Conservation (phyloP, 2,329 filamentous ascomycete species). For the Sporothrix protearum region DNA sequence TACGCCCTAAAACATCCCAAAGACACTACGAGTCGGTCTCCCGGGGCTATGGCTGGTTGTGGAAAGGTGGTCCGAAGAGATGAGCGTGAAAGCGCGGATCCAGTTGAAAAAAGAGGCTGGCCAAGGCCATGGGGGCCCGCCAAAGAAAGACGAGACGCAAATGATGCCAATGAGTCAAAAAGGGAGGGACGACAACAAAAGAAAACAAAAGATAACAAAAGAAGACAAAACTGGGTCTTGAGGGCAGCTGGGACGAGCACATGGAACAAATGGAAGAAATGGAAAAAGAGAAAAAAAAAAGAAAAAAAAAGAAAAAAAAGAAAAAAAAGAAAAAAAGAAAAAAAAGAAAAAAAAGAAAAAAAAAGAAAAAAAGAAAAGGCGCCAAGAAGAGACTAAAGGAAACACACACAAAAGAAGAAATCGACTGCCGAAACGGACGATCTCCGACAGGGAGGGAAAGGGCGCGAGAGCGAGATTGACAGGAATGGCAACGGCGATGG, state of each 20-base stretch:
- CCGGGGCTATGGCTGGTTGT: slow-evolving; percentile 18
- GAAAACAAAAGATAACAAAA: neutral
- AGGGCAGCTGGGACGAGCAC: neutral
- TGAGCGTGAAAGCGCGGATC: neutral
- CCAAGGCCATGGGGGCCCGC: too few relatives aligned
- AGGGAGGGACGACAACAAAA: neutral
- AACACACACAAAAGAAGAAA: too few relatives aligned
- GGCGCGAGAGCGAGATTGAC: neutral
- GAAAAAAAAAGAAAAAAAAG: neutral
- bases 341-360: too few relatives aligned
- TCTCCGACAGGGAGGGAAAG: neutral
- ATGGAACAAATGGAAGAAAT: neutral
- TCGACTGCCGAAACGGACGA: neutral
- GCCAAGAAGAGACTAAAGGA: too few relatives aligned
- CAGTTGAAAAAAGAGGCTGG: slow-evolving; percentile 1
- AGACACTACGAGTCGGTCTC: slow-evolving; percentile 4
- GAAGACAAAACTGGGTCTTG: neutral
- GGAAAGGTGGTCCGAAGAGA: slow-evolving; percentile 16
- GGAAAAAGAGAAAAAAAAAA: neutral
- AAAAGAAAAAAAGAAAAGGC: too few relatives aligned
- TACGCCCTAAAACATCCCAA: neutral
- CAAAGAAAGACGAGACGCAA: neutral
- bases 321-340: too few relatives aligned
- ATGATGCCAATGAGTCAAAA: neutral
- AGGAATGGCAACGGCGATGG: slow-evolving; percentile 5